Evolutionary conservation across 495 filamentous ascomycete species (phyloP).

Genomic region (Astrocystis sublimbata): DNA sequence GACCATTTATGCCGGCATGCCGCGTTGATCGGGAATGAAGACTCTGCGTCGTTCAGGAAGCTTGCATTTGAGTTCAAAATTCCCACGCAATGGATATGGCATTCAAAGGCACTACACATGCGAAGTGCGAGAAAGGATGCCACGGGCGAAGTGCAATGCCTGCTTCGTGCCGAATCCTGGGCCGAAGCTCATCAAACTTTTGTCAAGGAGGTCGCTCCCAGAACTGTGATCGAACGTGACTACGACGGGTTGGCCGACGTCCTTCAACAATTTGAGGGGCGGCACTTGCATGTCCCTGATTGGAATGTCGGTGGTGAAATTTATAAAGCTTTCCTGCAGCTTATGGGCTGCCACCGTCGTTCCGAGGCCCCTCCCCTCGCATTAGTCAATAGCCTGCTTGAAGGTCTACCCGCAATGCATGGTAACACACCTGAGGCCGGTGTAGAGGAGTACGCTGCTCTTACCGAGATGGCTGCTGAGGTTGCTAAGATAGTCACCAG

Average conservation of each 20-base stretch:
- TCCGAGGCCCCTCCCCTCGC: constrained; percentile 37
- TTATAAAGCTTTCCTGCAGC: constrained; percentile 76
- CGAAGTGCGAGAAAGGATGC: constrained; percentile 65
- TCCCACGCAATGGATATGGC: constrained; percentile 76
- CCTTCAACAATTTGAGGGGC: constrained; percentile 65
- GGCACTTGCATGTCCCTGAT: constrained; percentile 43
- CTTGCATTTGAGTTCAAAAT: constrained; percentile 64
- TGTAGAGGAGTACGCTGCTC: constrained; percentile 56
- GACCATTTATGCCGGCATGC: constrained; percentile 69
- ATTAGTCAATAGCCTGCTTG: constrained; percentile 60
- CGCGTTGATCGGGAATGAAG: constrained; percentile 51
- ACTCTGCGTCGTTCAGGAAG: constrained; percentile 56
- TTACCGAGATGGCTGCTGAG: constrained; percentile 78
- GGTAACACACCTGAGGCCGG: constrained; percentile 52
- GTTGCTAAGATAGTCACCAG: constrained; percentile 63
- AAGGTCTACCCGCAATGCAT: constrained; percentile 64
- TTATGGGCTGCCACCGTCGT: constrained; percentile 47
- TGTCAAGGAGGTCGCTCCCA: constrained; percentile 72
- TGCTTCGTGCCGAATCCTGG: constrained; percentile 73
- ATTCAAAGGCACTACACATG: constrained; percentile 81
- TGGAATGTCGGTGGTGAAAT: constrained; percentile 81
- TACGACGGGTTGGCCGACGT: constrained; percentile 62
- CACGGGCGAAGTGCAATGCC: constrained; percentile 66
- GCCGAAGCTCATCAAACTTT: constrained; percentile 83
- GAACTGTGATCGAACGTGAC: constrained; percentile 75